phyloP scores from a whole-genome alignment of 371 early-diverging fungal species.

The Mucor indicus region DNA sequence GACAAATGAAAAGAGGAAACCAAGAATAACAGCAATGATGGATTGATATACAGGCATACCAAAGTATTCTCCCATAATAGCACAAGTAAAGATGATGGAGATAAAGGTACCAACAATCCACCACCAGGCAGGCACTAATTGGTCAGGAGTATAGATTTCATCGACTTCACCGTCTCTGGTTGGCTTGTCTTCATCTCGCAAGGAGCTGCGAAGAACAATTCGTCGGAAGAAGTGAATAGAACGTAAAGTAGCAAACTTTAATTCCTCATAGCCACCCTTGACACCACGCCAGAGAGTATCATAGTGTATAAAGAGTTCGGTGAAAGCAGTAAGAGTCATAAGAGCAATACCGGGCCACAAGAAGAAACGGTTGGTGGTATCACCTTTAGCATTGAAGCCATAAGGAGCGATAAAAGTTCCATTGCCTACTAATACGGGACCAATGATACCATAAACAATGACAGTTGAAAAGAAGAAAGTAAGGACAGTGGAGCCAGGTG shows the following conservation, averaged over 20 bases:
- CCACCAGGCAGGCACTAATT: constrained; percentile 61
- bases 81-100: constrained; percentile 58
- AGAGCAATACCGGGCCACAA: constrained; percentile 77
- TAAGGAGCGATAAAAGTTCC: constrained; percentile 32
- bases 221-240: constrained; percentile 11
- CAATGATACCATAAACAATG: constrained; percentile 55
- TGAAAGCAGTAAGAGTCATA: constrained; percentile 65
- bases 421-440: constrained; percentile 37
- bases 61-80: constrained; percentile 59
- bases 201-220: constrained; percentile 3
- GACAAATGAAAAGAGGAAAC: constrained; percentile 68
- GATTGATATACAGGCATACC: constrained; percentile 54
- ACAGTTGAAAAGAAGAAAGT: constrained; percentile 58
- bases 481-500: constrained; percentile 53
- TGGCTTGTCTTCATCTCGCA: neutral
- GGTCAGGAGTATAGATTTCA: constrained; percentile 31
- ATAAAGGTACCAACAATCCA: constrained; percentile 57
- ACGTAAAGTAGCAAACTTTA: constrained; percentile 1
- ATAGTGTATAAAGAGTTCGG: constrained; percentile 60
- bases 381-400: constrained; percentile 35
- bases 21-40: constrained; percentile 60
- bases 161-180: constrained; percentile 7
- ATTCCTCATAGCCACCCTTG: constrained; percentile 38
- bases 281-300: constrained; percentile 56
- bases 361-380: constrained; percentile 54